Conservation (phyloP, 2,329 filamentous ascomycete genomes). For the Colletotrichum camelliae region DNA sequence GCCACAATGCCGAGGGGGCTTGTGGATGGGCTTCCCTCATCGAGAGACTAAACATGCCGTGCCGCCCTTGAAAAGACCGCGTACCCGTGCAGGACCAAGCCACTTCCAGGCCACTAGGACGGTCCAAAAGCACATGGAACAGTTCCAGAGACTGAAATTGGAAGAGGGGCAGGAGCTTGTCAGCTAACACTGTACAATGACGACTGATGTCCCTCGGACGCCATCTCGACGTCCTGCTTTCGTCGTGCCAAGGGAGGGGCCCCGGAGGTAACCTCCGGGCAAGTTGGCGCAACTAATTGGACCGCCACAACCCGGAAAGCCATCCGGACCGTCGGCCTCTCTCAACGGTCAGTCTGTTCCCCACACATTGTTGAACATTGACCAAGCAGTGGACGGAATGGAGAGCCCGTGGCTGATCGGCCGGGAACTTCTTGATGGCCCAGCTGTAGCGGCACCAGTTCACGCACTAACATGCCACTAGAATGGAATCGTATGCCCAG, state of each 20-base stretch:
- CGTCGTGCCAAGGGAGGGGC: neutral
- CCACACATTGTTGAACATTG: neutral
- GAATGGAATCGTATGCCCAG: neutral
- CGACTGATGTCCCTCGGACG: neutral
- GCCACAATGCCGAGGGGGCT: neutral
- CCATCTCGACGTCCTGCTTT: neutral
- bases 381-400: neutral
- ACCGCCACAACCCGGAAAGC: neutral
- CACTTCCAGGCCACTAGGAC: neutral
- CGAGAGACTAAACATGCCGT: neutral
- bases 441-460: neutral
- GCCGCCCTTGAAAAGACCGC: neutral
- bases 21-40: neutral
- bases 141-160: neutral
- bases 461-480: neutral
- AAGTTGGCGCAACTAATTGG: neutral
- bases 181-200: slow-evolving; percentile 1
- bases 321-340: neutral
- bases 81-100: neutral
- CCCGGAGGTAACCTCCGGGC: slow-evolving; percentile 3
- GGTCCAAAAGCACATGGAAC: neutral
- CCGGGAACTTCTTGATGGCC: neutral
- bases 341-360: neutral
- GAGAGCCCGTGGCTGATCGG: neutral
- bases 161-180: neutral